Percentiles rank a stretch among this genome's conserved stretches.
Evolutionary conservation across 1,284 basidiomycete genomes (phyloP).

Genomic region (Irpex sp.): DNA sequence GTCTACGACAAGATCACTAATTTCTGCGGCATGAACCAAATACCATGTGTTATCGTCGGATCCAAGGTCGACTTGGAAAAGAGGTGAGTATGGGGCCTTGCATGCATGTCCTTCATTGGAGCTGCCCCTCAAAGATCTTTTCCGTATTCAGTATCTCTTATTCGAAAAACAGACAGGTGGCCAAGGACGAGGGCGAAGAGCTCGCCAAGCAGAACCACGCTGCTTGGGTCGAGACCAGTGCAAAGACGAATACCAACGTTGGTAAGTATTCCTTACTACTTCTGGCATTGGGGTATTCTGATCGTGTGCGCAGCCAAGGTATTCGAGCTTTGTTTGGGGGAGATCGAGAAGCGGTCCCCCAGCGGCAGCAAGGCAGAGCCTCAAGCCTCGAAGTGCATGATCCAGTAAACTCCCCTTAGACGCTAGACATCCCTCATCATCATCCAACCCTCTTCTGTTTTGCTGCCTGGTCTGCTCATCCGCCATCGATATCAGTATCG

Average conservation of each 20-base stretch:
- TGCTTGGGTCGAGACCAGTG: conserved; percentile 86
- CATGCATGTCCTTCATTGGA: conserved; percentile 3
- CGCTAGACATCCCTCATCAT: conserved; percentile 10
- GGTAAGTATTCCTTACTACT: conserved; percentile 50
- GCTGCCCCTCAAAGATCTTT: conserved; percentile 8
- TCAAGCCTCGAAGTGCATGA: conserved; percentile 53
- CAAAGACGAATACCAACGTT: conserved; percentile 87
- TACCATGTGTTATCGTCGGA: conserved; percentile 96
- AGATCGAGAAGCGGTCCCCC: conserved; percentile 77
- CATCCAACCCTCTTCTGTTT: conserved; percentile 10
- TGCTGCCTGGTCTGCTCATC: conserved; percentile 13
- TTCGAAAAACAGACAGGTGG: conserved; percentile 67
- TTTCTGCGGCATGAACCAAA: conserved; percentile 85
- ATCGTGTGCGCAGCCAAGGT: conserved; percentile 60
- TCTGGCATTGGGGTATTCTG: background rate
- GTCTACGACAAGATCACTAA: conserved; percentile 98
- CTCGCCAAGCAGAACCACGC: conserved; percentile 74
- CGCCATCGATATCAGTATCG: conserved; percentile 15
- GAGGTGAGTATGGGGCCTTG: conserved; percentile 45
- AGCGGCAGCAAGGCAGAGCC: conserved; percentile 58
- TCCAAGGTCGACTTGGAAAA: conserved; percentile 87
- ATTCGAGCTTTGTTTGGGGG: conserved; percentile 83
- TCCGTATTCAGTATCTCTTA: conserved; percentile 24
- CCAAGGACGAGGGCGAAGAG: conserved; percentile 68
- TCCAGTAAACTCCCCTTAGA: conserved; percentile 56